These are phyloP conservation scores for Diplogelasinospora grovesii DNA, from an alignment of 495 filamentous ascomycete genomes.

Conservation along the genomic window DNA sequence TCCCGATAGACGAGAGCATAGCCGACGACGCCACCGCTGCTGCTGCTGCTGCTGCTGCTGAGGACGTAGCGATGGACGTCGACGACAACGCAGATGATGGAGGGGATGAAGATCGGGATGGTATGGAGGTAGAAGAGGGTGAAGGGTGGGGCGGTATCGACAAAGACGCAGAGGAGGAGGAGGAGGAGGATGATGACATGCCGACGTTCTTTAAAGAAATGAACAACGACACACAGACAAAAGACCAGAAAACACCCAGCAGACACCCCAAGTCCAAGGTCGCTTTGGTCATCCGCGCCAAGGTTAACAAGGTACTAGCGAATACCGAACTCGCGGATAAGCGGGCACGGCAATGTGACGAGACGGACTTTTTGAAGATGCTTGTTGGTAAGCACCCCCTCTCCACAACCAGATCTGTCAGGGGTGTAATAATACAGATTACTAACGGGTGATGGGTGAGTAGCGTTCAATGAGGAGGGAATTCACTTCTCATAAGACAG, in stretches of 20 bases:
- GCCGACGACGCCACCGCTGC: slow-evolving; percentile 34
- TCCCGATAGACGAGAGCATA: slow-evolving; percentile 66
- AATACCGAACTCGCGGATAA: slow-evolving; percentile 71
- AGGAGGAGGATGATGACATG: slow-evolving; percentile 43
- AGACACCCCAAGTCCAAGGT: slow-evolving; percentile 65
- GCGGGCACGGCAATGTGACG: slow-evolving; percentile 76
- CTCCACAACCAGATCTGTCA: too few relatives aligned
- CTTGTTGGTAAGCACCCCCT: slow-evolving; percentile 22
- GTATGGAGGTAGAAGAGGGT: slow-evolving; percentile 46
- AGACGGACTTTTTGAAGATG: slow-evolving; percentile 74
- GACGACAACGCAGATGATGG: slow-evolving; percentile 45
- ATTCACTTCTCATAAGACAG: slow-evolving; percentile 79
- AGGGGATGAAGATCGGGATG: slow-evolving; percentile 45
- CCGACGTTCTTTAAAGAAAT: slow-evolving; percentile 75
- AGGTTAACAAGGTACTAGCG: slow-evolving; percentile 74
- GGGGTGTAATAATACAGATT: too few relatives aligned
- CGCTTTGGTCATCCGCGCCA: slow-evolving; percentile 67
- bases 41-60: slow-evolving; percentile 46
- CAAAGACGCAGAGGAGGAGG: slow-evolving; percentile 34
- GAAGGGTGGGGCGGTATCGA: slow-evolving; percentile 31
- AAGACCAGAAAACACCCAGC: slow-evolving; percentile 37
- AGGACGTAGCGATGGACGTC: slow-evolving; percentile 50
- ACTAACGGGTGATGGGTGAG: too few relatives aligned
- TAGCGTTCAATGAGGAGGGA: slow-evolving; percentile 73
- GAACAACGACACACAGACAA: slow-evolving; percentile 38